A percentile compares a stretch with the other conserved stretches of the same genome.
phyloP scores from a whole-genome alignment of 495 filamentous ascomycete genomes.

The Annulohypoxylon bovei region DNA sequence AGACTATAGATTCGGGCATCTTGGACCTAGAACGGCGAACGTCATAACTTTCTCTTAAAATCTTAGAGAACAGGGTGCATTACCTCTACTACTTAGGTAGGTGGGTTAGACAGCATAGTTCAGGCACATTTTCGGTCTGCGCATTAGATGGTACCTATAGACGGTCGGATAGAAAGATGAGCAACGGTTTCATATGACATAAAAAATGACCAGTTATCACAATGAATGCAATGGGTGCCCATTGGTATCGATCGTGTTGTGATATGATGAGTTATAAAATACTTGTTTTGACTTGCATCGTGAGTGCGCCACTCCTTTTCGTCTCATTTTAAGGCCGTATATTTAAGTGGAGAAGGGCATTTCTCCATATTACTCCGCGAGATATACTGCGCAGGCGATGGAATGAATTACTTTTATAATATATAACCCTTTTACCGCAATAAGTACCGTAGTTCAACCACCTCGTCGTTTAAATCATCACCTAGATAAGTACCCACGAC shows the following conservation, averaged over 20 bases:
- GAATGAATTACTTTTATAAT: neutral
- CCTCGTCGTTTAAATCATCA: neutral
- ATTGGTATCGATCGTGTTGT: neutral
- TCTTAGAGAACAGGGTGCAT: neutral
- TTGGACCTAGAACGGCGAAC: neutral
- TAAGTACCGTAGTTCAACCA: neutral
- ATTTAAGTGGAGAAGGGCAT: too few relatives aligned
- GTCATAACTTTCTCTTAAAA: neutral
- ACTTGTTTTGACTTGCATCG: neutral
- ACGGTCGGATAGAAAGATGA: conserved; percentile 31
- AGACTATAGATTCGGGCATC: conserved; percentile 30
- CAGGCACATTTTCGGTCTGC: neutral
- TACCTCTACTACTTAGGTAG: neutral
- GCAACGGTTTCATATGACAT: neutral
- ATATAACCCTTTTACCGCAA: neutral
- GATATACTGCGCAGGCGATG: too few relatives aligned
- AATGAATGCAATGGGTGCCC: neutral
- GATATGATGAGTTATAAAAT: neutral
- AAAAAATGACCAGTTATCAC: neutral
- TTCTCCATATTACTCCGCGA: too few relatives aligned
- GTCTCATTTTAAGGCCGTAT: neutral
- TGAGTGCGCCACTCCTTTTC: neutral
- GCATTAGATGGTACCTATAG: conserved; percentile 31
- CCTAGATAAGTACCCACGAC: neutral
- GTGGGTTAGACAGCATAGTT: neutral